Conservation (phyloP, 495 filamentous ascomycete genomes). For the Aspergillus cavernicola region DNA sequence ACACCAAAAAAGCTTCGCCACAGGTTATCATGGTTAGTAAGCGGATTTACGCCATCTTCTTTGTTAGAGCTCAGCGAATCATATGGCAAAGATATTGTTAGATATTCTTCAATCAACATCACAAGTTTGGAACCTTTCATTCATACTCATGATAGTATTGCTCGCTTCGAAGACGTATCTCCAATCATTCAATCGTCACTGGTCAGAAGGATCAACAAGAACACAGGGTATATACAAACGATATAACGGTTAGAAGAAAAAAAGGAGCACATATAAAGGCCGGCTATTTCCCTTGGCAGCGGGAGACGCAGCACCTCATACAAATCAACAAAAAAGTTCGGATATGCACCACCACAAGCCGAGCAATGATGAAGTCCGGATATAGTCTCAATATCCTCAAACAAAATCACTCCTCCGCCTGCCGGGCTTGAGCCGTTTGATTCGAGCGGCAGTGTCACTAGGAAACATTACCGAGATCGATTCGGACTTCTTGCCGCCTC, state of each 20-base stretch:
- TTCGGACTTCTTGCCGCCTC: neutral
- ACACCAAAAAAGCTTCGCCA: neutral
- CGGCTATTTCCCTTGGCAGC: too few relatives aligned
- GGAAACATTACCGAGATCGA: neutral
- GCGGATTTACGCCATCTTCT: too few relatives aligned
- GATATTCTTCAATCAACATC: too few relatives aligned
- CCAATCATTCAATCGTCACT: neutral
- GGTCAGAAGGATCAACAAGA: neutral
- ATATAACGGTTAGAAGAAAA: neutral
- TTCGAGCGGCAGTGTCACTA: slow-evolving; percentile 1
- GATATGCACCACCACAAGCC: too few relatives aligned
- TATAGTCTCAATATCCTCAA: neutral
- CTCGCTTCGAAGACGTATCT: neutral
- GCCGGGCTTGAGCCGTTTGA: slow-evolving; percentile 7
- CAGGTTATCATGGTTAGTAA: neutral
- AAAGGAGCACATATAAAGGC: neutral
- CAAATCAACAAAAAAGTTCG: too few relatives aligned
- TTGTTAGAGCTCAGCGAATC: too few relatives aligned
- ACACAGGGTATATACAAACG: neutral
- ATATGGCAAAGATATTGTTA: too few relatives aligned
- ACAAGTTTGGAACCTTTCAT: too few relatives aligned
- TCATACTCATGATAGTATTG: neutral
- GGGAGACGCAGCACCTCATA: too few relatives aligned
- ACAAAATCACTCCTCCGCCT: slow-evolving; percentile 10
- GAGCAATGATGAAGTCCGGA: too few relatives aligned